Base-by-base conservation (phyloP, 805 yeast genomes). In the Zygoascus bituminiphila region DNA sequence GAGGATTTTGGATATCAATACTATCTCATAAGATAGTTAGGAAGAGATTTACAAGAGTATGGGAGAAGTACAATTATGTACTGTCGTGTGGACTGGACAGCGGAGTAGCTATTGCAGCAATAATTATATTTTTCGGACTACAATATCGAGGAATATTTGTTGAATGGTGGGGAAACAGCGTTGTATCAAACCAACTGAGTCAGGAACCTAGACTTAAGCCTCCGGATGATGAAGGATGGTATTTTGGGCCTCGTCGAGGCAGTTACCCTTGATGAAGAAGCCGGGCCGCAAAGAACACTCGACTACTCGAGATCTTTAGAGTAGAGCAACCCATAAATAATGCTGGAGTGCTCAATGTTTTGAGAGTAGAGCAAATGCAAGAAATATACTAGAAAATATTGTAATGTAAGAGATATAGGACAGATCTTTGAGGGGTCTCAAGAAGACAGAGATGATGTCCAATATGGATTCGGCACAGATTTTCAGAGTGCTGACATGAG, bases 381-480 rank as follows among this genome's bases (percentile, higher is more conserved):
- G 33, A 15, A 42, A 24, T 10, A 22, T 10, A 4, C 21, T n/a
- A 17, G 36, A 17, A 5, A 52, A 35, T 21, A 61, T 26, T 1
- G 61, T 47, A 31, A 51, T 51, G 46, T 42, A 74, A 19, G 80
- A 39, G 5, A 39, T 10, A 21, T 14, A n/a, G 5, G 24, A 19
- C 4, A 39, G 25, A 5, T 23, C 26, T n/a, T 26, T 74, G 25
- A 87, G 79, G 4, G 86, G 81, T 51, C 74, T 77, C 19, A 85
- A 65, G 57, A 88, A 85, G 1, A 84, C 80, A 61, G 87, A 83
- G 26, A 86, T 64, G 4, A 84, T 81, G 53, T 85, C 95, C 0
- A 93, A 93, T 50, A 85, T 67, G 0, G 88, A 78, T 55, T 82
- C 85, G 0, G 93, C 94, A 37, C 86, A 81, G 50, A 85, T 71